Percentiles rank a stretch among this genome's conserved stretches.
Conservation (phyloP, 192 early-diverging fungal species). For the Backusella sp. region DNA sequence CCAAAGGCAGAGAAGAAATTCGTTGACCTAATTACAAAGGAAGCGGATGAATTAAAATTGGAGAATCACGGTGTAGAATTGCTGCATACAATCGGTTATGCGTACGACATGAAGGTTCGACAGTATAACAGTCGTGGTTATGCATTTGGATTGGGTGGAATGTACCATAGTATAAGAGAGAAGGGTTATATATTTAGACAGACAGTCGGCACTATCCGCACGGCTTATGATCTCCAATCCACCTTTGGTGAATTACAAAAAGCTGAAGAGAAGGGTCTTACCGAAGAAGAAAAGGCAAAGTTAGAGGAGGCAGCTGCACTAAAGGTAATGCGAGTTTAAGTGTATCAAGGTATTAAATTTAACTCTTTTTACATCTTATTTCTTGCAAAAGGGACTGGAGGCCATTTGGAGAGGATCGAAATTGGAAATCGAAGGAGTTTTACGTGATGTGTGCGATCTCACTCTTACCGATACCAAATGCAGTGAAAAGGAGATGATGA, state of each 20-base stretch:
- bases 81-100: conserved; percentile 90
- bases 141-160: conserved; percentile 69
- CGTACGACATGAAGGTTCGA: conserved; percentile 85
- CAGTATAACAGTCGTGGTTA: conserved; percentile 74
- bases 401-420: conserved; percentile 93
- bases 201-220: conserved; percentile 88
- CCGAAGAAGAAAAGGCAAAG: conserved; percentile 61
- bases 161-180: conserved; percentile 76
- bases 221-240: conserved; percentile 91
- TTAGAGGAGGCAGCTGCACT: conserved; percentile 70
- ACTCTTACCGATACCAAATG: conserved; percentile 70
- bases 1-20: conserved; percentile 59
- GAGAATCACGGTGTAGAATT: conserved; percentile 95
- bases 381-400: conserved; percentile 66
- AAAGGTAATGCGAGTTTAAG: conserved; percentile 32
- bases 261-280: conserved; percentile 83
- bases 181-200: conserved; percentile 90
- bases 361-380: background rate
- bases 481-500: conserved; percentile 51
- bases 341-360: background rate
- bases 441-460: conserved; percentile 89
- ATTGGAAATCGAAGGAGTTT: conserved; percentile 90
- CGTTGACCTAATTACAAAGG: conserved; percentile 64
- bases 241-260: conserved; percentile 87
- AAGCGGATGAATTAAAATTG: conserved; percentile 84